Evolutionary conservation across 768 basidiomycete genomes (phyloP).

Genomic region (Aureoboletus auriporus): DNA sequence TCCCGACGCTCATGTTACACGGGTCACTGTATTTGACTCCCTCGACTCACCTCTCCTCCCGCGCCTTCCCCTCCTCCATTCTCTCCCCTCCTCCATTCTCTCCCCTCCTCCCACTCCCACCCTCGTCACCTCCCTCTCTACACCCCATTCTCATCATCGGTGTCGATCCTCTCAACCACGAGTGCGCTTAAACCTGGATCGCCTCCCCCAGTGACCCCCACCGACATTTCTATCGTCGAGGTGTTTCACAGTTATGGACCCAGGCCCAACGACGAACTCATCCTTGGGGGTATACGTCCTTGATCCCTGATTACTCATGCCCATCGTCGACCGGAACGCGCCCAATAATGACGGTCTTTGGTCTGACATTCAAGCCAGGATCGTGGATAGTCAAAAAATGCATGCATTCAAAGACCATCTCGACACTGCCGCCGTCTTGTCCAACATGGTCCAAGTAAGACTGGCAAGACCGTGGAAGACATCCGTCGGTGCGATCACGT

Average conservation of each 20-base stretch:
- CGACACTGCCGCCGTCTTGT: slow-evolving; percentile 61
- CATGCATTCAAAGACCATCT: slow-evolving; percentile 71
- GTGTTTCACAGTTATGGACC: slow-evolving; percentile 91
- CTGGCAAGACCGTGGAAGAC: slow-evolving; percentile 34
- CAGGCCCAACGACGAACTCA: slow-evolving; percentile 85
- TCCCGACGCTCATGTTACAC: too few species aligned
- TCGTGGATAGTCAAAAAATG: too few species aligned
- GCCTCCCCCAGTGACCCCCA: slow-evolving; percentile 42
- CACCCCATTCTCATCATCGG: slow-evolving; percentile 83
- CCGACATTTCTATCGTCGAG: slow-evolving; percentile 49
- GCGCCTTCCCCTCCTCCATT: slow-evolving; percentile 86
- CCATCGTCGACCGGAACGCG: slow-evolving; percentile 67
- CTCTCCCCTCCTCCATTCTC: slow-evolving; percentile 70
- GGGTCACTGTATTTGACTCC: slow-evolving; percentile 71
- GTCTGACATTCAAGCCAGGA: too few species aligned
- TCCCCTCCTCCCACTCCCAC: slow-evolving; percentile 59
- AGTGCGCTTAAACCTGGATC: slow-evolving; percentile 77
- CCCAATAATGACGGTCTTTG: too few species aligned
- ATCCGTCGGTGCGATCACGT: slow-evolving; percentile 23
- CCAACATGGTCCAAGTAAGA: slow-evolving; percentile 59
- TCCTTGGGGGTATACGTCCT: slow-evolving; percentile 92
- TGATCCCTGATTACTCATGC: slow-evolving; percentile 69
- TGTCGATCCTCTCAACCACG: slow-evolving; percentile 88
- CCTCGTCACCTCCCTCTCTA: slow-evolving; percentile 44
- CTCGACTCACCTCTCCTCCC: slow-evolving; percentile 77